phyloP scores from a whole-genome alignment of 495 filamentous ascomycete species.

The Podospora appendiculata region DNA sequence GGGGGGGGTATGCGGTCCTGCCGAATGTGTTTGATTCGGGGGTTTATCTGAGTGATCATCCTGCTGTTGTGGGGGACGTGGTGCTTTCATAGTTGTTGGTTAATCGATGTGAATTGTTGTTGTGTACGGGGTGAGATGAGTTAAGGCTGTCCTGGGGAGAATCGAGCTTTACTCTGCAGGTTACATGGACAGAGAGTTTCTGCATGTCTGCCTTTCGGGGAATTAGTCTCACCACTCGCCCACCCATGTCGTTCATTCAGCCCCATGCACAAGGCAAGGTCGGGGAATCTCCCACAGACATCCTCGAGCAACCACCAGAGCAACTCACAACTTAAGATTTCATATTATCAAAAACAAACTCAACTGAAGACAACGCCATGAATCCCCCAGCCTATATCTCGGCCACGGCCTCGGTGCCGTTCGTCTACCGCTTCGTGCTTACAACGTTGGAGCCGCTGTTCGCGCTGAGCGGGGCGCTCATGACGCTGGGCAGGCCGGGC shows the following conservation, averaged over 20 bases:
- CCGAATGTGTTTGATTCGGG: background rate
- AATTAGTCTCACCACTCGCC: too few species aligned
- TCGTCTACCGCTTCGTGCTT: slow-evolving; percentile 43
- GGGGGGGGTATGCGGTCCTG: background rate
- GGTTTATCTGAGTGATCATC: background rate
- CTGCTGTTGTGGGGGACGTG: background rate
- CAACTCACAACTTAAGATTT: background rate
- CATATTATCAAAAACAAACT: background rate
- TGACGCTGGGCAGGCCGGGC: slow-evolving; percentile 35
- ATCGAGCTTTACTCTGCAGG: too few species aligned
- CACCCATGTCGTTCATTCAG: too few species aligned
- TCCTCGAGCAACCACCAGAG: background rate
- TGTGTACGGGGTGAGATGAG: too few species aligned
- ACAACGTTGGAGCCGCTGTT: slow-evolving; percentile 50
- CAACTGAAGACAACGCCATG: background rate
- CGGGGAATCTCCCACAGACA: too few species aligned
- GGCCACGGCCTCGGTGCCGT: slow-evolving; percentile 18
- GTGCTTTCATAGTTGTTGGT: too few species aligned
- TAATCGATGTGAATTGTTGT: too few species aligned
- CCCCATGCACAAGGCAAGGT: too few species aligned
- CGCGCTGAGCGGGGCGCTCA: slow-evolving; percentile 15
- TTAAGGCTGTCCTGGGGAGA: too few species aligned
- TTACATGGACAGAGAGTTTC: too few species aligned
- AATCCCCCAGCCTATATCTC: background rate
- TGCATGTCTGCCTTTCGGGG: too few species aligned